Evolutionary conservation across 2,329 filamentous ascomycete genomes (phyloP).

Genomic region (Aspergillus sp.): DNA sequence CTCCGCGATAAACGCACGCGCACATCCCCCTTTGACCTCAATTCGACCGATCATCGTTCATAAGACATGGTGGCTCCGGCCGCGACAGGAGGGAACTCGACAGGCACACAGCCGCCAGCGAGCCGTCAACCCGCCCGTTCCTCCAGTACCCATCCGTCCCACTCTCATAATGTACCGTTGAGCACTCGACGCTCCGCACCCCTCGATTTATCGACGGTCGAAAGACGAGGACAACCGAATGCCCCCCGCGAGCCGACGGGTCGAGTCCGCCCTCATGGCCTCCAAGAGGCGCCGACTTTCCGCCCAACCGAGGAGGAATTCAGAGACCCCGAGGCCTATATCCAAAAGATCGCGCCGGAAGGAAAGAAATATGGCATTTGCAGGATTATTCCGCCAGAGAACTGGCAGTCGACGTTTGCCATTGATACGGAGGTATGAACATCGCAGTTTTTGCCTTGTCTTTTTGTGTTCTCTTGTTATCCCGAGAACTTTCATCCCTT

Average conservation of each 20-base stretch:
- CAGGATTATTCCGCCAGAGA: conserved; percentile 91
- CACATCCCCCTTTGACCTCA: conserved; percentile 17
- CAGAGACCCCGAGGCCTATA: conserved; percentile 89
- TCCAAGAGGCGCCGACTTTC: conserved; percentile 89
- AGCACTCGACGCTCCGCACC: conserved; percentile 66
- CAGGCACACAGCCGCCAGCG: conserved; percentile 33
- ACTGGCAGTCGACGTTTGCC: conserved; percentile 91
- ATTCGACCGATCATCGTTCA: conserved; percentile 14
- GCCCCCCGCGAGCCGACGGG: conserved; percentile 74
- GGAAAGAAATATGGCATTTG: conserved; percentile 86
- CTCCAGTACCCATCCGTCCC: conserved; percentile 44
- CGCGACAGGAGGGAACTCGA: conserved; percentile 40
- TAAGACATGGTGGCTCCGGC: conserved; percentile 48
- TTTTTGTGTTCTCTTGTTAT: neutral
- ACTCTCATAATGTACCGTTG: conserved; percentile 56
- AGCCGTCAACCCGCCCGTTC: conserved; percentile 39
- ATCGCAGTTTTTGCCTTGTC: neutral
- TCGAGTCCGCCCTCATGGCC: conserved; percentile 75
- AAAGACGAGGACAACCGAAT: conserved; percentile 81
- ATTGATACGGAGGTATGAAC: conserved; percentile 87
- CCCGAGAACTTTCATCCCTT: neutral
- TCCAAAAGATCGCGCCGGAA: conserved; percentile 85
- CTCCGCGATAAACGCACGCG: conserved; percentile 29
- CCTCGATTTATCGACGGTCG: conserved; percentile 84
- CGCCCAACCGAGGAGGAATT: conserved; percentile 90